Evolutionary conservation across 441 rosid genomes (phyloP).

Genomic region (Geranium incanum): DNA sequence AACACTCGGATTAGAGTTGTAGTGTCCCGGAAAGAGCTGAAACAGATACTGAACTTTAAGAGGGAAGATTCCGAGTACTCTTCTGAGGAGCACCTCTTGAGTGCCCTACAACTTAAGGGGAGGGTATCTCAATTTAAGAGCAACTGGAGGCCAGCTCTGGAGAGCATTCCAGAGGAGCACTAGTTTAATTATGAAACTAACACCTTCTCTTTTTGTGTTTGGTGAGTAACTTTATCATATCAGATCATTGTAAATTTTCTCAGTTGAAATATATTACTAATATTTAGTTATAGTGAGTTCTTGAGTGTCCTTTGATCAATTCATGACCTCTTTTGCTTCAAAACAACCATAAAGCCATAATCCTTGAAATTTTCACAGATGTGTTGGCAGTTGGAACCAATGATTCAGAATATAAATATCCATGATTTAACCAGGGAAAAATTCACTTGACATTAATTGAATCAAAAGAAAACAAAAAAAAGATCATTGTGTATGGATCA

Average conservation of each 20-base stretch:
- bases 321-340: neutral
- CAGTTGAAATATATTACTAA: too few relatives aligned
- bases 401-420: neutral
- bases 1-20: neutral
- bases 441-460: neutral
- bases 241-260: neutral
- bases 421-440: neutral
- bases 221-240: conserved; percentile 2
- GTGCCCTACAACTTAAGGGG: conserved; percentile 32
- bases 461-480: conserved; percentile 1
- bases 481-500: conserved; percentile 1
- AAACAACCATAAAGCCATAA: neutral
- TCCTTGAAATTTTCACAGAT: neutral
- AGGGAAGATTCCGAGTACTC: conserved; percentile 20
- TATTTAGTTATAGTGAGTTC: neutral
- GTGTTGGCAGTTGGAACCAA: neutral
- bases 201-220: conserved; percentile 1
- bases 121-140: conserved; percentile 14
- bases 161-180: conserved; percentile 58
- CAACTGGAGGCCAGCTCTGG: conserved; percentile 51
- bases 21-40: conserved; percentile 17
- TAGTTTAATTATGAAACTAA: neutral
- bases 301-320: neutral
- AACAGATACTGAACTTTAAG: conserved; percentile 32
- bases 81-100: conserved; percentile 38